phyloP scores from a whole-genome alignment of 257 asterid genomes.

The Jaltomata sinuosa region DNA sequence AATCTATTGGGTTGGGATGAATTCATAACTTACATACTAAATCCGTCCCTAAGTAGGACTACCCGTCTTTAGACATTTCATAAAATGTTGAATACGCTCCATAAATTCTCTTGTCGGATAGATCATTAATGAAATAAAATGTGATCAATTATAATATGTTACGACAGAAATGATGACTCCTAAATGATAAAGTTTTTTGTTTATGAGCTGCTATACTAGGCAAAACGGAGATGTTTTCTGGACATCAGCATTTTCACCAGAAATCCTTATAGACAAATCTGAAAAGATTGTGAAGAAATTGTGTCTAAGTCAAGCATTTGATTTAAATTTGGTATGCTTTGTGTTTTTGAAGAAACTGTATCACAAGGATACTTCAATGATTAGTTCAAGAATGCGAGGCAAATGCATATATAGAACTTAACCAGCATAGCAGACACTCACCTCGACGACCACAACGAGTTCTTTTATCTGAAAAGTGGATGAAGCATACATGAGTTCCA shows the following conservation, averaged over 20 bases:
- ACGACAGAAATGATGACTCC: neutral
- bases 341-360: neutral
- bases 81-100: neutral
- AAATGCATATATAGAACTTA: neutral
- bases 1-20: neutral
- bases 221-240: neutral
- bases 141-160: neutral
- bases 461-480: conserved; percentile 69
- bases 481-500: conserved; percentile 84
- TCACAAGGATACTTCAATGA: neutral
- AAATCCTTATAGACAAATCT: neutral
- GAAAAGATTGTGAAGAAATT: neutral
- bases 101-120: neutral
- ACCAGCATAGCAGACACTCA: conserved; percentile 1
- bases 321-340: neutral
- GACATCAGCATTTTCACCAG: neutral
- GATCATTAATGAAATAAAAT: neutral
- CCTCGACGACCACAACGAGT: conserved; percentile 71
- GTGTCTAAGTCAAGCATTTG: neutral
- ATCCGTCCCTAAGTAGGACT: neutral
- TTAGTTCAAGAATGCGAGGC: neutral
- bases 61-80: neutral
- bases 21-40: neutral
- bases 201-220: neutral
- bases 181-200: neutral